Evolutionary conservation across 2,329 filamentous ascomycete genomes (phyloP).

Genomic region (Epicoccum nigrum): DNA sequence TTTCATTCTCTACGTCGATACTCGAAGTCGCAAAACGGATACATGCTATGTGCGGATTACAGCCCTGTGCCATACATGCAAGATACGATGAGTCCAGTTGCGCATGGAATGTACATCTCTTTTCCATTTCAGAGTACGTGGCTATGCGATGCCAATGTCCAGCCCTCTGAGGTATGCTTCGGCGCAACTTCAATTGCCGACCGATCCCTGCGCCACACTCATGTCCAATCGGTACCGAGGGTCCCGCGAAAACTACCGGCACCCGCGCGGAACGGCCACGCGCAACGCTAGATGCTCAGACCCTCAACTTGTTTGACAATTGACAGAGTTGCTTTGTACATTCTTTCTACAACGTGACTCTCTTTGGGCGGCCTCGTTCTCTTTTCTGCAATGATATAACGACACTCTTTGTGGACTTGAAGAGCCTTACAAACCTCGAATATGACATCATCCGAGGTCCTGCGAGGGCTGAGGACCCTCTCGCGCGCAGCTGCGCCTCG

Average conservation of each 20-base stretch:
- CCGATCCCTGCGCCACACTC: conserved; percentile 2
- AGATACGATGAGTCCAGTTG: too few species aligned
- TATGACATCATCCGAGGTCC: conserved; percentile 46
- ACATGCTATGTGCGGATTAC: too few species aligned
- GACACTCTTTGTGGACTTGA: background rate
- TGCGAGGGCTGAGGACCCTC: conserved; percentile 36
- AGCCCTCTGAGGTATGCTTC: background rate
- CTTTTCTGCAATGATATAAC: conserved; percentile 18
- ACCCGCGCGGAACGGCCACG: conserved; percentile 21
- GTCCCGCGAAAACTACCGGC: conserved; percentile 27
- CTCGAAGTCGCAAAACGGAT: too few species aligned
- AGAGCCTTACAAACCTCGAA: conserved; percentile 5
- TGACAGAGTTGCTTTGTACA: conserved; percentile 1
- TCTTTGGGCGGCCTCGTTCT: background rate
- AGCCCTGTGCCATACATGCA: too few species aligned
- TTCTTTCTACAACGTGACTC: conserved; percentile 7
- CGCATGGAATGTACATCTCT: too few species aligned
- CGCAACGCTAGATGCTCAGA: conserved; percentile 16
- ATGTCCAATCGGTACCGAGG: conserved; percentile 26
- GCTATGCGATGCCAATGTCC: background rate
- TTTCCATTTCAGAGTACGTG: too few species aligned
- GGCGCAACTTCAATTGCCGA: conserved; percentile 15
- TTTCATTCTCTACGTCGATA: too few species aligned
- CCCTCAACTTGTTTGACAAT: conserved; percentile 15
- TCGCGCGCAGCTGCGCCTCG: conserved; percentile 32